phyloP scores from a whole-genome alignment of 495 filamentous ascomycete species.

The Mytilinidion resinicola region DNA sequence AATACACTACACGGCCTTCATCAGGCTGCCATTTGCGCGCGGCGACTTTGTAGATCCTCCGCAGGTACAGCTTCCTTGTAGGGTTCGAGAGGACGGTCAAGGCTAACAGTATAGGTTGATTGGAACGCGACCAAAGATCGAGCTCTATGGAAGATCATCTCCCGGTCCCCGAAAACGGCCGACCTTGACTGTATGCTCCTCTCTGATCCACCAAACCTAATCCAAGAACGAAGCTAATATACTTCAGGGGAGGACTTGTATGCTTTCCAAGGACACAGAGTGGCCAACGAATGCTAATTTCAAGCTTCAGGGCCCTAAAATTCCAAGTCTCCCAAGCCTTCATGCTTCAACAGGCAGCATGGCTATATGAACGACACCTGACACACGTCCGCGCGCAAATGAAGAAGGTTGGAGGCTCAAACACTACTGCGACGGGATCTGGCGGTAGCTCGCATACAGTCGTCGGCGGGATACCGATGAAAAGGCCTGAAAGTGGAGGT shows the following conservation, averaged over 20 bases:
- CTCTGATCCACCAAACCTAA: background rate
- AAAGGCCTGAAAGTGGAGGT: slow-evolving; percentile 53
- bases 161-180: slow-evolving; percentile 60
- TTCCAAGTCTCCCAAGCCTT: slow-evolving; percentile 80
- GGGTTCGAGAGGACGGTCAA: background rate
- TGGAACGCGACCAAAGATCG: slow-evolving; percentile 80
- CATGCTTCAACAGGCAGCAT: slow-evolving; percentile 87
- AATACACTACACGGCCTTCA: slow-evolving; percentile 64
- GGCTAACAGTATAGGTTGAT: slow-evolving; percentile 45
- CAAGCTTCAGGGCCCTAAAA: slow-evolving; percentile 45
- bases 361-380: slow-evolving; percentile 87
- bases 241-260: slow-evolving; percentile 76
- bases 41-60: slow-evolving; percentile 87
- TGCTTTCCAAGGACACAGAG: slow-evolving; percentile 18
- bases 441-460: slow-evolving; percentile 35
- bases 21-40: slow-evolving; percentile 81
- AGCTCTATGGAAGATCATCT: slow-evolving; percentile 83
- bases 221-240: slow-evolving; percentile 31
- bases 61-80: slow-evolving; percentile 49
- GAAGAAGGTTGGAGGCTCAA: slow-evolving; percentile 59
- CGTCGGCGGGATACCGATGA: slow-evolving; percentile 49
- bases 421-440: slow-evolving; percentile 43
- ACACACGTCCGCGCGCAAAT: slow-evolving; percentile 87
- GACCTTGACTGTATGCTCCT: slow-evolving; percentile 70
- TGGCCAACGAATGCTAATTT: background rate